A percentile compares a stretch with the other conserved stretches of the same genome.
Evolutionary conservation across 202 grass and related monocot species (phyloP).

Genomic region (Elaeis oleifera): DNA sequence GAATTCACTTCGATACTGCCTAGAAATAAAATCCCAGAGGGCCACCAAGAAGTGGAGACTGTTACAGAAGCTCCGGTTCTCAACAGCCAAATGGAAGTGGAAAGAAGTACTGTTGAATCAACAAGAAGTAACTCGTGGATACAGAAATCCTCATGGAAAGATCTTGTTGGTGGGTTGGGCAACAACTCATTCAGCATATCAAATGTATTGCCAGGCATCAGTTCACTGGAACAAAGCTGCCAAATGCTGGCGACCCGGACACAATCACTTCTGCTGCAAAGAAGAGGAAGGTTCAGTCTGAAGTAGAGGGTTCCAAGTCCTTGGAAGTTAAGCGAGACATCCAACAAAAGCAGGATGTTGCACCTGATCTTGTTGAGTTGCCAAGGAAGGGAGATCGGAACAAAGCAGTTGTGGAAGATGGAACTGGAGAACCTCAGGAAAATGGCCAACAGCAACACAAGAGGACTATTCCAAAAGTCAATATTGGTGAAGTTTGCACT

Average conservation of each 20-base stretch:
- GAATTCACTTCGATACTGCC: conserved; percentile 33
- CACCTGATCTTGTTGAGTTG: conserved; percentile 9
- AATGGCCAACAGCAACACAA: conserved; percentile 24
- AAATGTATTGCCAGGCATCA: conserved; percentile 34
- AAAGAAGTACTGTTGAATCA: conserved; percentile 19
- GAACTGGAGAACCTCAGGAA: conserved; percentile 1
- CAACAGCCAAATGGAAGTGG: conserved; percentile 29
- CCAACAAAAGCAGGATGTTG: not conserved
- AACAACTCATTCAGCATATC: conserved; percentile 57
- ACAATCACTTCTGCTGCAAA: not conserved
- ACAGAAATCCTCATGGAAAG: conserved; percentile 88
- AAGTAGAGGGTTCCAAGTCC: conserved; percentile 1
- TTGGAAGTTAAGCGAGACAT: conserved; percentile 2
- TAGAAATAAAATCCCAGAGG: conserved; percentile 23
- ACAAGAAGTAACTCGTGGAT: conserved; percentile 43
- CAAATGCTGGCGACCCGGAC: conserved; percentile 15
- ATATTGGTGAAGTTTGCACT: conserved; percentile 70
- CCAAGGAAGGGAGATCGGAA: conserved; percentile 4
- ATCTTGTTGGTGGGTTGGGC: conserved; percentile 50
- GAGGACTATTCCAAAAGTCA: conserved; percentile 60
- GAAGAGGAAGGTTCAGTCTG: conserved; percentile 15
- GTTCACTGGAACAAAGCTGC: conserved; percentile 17
- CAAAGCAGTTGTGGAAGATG: not conserved
- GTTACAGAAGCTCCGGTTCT: conserved; percentile 12
- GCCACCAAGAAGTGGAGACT: conserved; percentile 14